These are phyloP conservation scores for Phytophthora sp. DNA, from an alignment of 352 stramenopile genomes.

Conservation along the genomic window DNA sequence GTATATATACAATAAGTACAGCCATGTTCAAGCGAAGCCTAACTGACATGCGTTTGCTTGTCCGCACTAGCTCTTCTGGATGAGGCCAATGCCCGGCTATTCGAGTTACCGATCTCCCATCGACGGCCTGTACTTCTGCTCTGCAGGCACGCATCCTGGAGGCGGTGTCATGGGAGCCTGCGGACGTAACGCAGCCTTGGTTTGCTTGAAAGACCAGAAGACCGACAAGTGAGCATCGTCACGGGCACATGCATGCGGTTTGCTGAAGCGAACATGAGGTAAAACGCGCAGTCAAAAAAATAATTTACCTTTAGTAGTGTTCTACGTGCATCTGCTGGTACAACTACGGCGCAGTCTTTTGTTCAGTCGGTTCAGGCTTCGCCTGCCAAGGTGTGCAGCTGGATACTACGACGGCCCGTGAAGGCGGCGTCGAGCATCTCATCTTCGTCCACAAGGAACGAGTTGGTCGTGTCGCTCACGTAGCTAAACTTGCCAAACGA, in stretches of 20 bases:
- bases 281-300: conserved; percentile 35
- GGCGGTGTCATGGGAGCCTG: conserved; percentile 92
- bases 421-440: conserved; percentile 89
- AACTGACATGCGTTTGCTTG: background rate
- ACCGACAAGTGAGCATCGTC: background rate
- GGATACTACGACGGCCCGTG: conserved; percentile 78
- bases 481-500: conserved; percentile 90
- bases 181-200: conserved; percentile 83
- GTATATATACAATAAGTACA: too few relatives aligned
- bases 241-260: background rate
- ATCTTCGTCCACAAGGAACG: conserved; percentile 89
- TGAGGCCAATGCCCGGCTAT: conserved; percentile 83
- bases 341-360: conserved; percentile 39
- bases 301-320: conserved; percentile 46
- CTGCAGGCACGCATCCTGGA: conserved; percentile 85
- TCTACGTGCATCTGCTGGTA: conserved; percentile 49
- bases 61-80: conserved; percentile 78
- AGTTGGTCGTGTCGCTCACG: conserved; percentile 89
- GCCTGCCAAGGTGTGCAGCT: conserved; percentile 80
- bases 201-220: conserved; percentile 66
- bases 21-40: background rate
- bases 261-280: background rate
- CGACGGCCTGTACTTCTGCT: conserved; percentile 85
- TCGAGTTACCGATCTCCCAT: conserved; percentile 87
- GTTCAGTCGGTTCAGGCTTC: conserved; percentile 57